A percentile compares a stretch with the other conserved stretches of the same genome.
Conservation (phyloP, 2,329 filamentous ascomycete species). For the Myrmaecium sp. region DNA sequence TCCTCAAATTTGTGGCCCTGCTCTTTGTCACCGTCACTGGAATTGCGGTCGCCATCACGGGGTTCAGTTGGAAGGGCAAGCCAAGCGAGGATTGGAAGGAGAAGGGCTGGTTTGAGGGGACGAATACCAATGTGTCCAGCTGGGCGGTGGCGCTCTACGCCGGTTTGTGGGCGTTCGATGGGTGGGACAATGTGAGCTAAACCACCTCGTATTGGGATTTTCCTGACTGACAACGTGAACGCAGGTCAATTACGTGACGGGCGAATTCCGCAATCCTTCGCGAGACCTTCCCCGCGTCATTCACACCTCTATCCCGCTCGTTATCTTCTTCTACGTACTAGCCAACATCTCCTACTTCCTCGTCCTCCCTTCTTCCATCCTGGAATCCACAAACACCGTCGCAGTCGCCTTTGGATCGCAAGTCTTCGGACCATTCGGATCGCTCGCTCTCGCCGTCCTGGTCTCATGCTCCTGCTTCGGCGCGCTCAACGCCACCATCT, state of each 20-base stretch:
- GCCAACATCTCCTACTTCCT: slow-evolving; percentile 92
- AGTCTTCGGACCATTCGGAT: slow-evolving; percentile 73
- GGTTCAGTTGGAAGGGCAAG: slow-evolving; percentile 57
- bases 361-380: slow-evolving; percentile 62
- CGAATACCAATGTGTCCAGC: slow-evolving; percentile 58
- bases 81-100: slow-evolving; percentile 77
- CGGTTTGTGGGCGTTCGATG: slow-evolving; percentile 94
- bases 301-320: slow-evolving; percentile 87
- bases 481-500: slow-evolving; percentile 83
- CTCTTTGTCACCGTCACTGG: slow-evolving; percentile 75
- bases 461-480: slow-evolving; percentile 89
- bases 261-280: slow-evolving; percentile 82
- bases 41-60: slow-evolving; percentile 75
- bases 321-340: slow-evolving; percentile 77
- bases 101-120: slow-evolving; percentile 75
- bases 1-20: slow-evolving; percentile 86
- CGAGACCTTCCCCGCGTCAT: slow-evolving; percentile 88
- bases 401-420: slow-evolving; percentile 82
- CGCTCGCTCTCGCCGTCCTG: slow-evolving; percentile 70
- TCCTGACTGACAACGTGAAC: slow-evolving; percentile 6
- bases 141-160: slow-evolving; percentile 94
- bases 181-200: slow-evolving; percentile 82
- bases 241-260: slow-evolving; percentile 92
- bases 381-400: slow-evolving; percentile 86
- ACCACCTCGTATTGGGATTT: neutral